Evolutionary conservation across 768 basidiomycete species (phyloP), one percentile per base, ranked within the genome.

Genomic region (Macrolepiota dolichaula): DNA sequence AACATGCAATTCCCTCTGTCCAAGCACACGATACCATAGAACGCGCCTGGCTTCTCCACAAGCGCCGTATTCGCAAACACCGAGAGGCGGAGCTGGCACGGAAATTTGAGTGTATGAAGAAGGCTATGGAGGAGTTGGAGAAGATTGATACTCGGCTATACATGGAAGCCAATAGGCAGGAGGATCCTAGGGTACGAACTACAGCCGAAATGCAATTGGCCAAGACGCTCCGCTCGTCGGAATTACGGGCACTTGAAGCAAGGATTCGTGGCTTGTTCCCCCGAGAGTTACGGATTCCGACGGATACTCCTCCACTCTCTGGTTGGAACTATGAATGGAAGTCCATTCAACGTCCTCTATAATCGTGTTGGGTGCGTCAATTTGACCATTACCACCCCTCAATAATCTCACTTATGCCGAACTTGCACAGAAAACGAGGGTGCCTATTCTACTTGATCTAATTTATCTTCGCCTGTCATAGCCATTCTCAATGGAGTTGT

Each of bases 21-120:
- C 94, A 96, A 72, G 94, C 92, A 0, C 93, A 97, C 75, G 84
- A 94, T 64, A 97, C 94, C 1, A 94, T 97, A 56, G 89, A 93
- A 65, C 85, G 95, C 35, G 95, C 95, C 3, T 98, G 91, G 91
- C 77, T 87, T 55, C 81, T 98, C 11, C 86, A 93, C 74, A 81
- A 84, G 65, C 83, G 95, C 32, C 87, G 91, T 68, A 62, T 87
- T 40, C 85, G 95, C 44, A 85, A 89, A 68, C 77, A 80, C 63
- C 81, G 90, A 49, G 82, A 87, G 29, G 84, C 79, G 37, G 90
- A 93, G 68, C 70, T 92, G 63, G 76, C 78, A 60, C 81, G 87
- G 73, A 96, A 96, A 73, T 94, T 88, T 68, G 81, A 85, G 58
- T 82, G 84, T 67, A 95, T 97, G 94, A 77, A 78, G 71, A 75